phyloP scores from a whole-genome alignment of 306 rosid genomes.

The Quercus rubra region DNA sequence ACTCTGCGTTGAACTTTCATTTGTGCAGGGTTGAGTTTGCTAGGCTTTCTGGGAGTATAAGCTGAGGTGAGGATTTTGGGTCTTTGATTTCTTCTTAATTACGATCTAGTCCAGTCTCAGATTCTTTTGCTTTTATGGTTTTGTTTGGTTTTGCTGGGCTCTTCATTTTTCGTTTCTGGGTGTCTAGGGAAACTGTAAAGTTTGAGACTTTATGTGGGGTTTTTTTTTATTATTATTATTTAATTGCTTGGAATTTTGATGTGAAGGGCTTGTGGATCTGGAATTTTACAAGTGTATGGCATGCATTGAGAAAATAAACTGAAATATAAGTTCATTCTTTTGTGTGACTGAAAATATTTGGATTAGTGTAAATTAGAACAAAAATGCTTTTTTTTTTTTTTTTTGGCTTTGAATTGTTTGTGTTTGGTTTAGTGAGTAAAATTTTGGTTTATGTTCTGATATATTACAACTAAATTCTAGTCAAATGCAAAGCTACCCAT shows the following conservation, averaged over 20 bases:
- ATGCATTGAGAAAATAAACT: not conserved
- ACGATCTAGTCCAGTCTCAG: slow-evolving; percentile 31
- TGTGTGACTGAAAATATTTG: slow-evolving; percentile 18
- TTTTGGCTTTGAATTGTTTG: not conserved
- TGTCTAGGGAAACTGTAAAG: slow-evolving; percentile 22
- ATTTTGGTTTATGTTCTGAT: not conserved
- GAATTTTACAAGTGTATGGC: slow-evolving; percentile 12
- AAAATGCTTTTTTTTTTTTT: not conserved
- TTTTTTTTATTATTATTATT: slow-evolving; percentile 24
- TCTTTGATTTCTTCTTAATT: slow-evolving; percentile 15
- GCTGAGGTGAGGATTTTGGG: slow-evolving; percentile 34
- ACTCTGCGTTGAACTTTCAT: slow-evolving; percentile 19
- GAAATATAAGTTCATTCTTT: not conserved
- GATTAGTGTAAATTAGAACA: not conserved
- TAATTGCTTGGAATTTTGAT: slow-evolving; percentile 12
- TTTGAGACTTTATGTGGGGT: slow-evolving; percentile 17
- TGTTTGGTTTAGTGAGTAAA: not conserved
- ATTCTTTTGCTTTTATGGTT: not conserved
- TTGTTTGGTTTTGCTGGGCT: slow-evolving; percentile 20
- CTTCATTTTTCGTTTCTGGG: slow-evolving; percentile 9
- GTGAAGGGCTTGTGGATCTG: slow-evolving; percentile 29
- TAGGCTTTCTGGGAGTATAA: slow-evolving; percentile 29
- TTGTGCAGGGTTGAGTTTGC: slow-evolving; percentile 32
- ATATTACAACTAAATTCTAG: not conserved
- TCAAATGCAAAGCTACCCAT: not conserved